phyloP scores from a whole-genome alignment of 768 basidiomycete genomes.

The Auriculariales sp. region DNA sequence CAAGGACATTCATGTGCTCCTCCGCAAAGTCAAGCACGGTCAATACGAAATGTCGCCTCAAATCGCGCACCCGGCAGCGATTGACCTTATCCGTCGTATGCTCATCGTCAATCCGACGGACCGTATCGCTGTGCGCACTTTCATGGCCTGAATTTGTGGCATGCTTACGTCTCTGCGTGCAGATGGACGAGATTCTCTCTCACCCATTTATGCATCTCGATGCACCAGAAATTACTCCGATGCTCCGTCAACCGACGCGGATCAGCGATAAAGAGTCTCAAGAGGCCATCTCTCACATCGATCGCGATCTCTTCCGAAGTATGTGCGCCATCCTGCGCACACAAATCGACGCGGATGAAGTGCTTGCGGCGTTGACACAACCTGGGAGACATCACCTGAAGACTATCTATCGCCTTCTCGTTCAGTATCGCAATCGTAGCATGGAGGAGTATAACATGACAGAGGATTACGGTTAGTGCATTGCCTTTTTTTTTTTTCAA shows the following conservation, averaged over 20 bases:
- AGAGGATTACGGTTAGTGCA: slow-evolving; percentile 1
- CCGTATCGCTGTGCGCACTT: slow-evolving; percentile 44
- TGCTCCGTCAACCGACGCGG: not conserved
- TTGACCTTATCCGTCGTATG: slow-evolving; percentile 71
- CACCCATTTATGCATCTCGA: slow-evolving; percentile 58
- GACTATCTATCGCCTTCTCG: slow-evolving; percentile 77
- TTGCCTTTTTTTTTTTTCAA: slow-evolving; percentile 1
- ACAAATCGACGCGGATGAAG: slow-evolving; percentile 19
- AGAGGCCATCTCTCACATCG: slow-evolving; percentile 50
- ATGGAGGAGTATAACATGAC: slow-evolving; percentile 35
- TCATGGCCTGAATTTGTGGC: not conserved
- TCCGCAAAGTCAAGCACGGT: slow-evolving; percentile 67
- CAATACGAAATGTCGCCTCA: slow-evolving; percentile 58
- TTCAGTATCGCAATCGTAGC: slow-evolving; percentile 54
- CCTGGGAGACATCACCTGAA: slow-evolving; percentile 62
- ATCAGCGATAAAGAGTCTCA: slow-evolving; percentile 13
- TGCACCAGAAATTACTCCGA: slow-evolving; percentile 26
- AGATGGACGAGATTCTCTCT: slow-evolving; percentile 57
- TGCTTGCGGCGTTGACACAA: slow-evolving; percentile 11
- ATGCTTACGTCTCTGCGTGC: no score
- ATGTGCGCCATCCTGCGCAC: slow-evolving; percentile 75
- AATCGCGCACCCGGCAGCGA: slow-evolving; percentile 52
- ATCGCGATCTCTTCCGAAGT: slow-evolving; percentile 62
- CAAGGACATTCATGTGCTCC: slow-evolving; percentile 61
- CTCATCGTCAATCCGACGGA: slow-evolving; percentile 56